Percentiles rank a stretch among this genome's conserved stretches.
These are phyloP conservation scores for Medicago arabica DNA, from an alignment of 306 rosid species.

Conservation along the genomic window DNA sequence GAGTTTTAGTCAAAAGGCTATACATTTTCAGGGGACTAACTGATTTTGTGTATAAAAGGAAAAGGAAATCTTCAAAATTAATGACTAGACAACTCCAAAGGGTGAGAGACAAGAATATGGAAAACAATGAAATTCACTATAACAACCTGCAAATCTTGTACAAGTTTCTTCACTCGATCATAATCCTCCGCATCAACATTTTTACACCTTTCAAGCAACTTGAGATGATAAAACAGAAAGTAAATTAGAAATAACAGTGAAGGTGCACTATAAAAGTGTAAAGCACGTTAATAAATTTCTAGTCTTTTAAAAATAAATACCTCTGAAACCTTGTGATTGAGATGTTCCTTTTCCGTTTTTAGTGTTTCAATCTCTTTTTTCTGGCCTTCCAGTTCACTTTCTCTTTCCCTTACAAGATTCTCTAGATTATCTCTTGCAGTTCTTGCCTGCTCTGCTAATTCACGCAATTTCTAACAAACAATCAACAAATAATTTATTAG, in stretches of 20 bases:
- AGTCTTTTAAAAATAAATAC: constrained; percentile 54
- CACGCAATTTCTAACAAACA: constrained; percentile 77
- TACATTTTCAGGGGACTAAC: constrained; percentile 17
- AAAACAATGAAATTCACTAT: not conserved
- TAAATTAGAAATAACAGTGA: not conserved
- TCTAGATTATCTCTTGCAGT: constrained; percentile 62
- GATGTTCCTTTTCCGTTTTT: constrained; percentile 61
- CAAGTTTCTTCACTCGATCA: constrained; percentile 69
- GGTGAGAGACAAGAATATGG: constrained; percentile 8
- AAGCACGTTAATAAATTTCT: not conserved
- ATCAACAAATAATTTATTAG: not conserved
- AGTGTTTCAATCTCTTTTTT: constrained; percentile 69
- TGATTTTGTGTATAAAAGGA: not conserved
- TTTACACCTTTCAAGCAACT: constrained; percentile 77
- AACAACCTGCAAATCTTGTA: constrained; percentile 70
- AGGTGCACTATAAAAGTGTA: not conserved
- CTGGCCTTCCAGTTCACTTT: constrained; percentile 62
- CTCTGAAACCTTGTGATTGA: constrained; percentile 72
- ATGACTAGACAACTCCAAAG: constrained; percentile 11
- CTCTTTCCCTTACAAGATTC: constrained; percentile 62
- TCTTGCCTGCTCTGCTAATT: constrained; percentile 66
- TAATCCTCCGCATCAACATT: constrained; percentile 78
- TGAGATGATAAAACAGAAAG: constrained; percentile 31
- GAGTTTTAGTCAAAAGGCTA: not conserved
- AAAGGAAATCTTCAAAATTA: not conserved